These are phyloP conservation scores for Gremmenia infestans DNA, from an alignment of 2,329 filamentous ascomycete genomes.

Conservation along the genomic window DNA sequence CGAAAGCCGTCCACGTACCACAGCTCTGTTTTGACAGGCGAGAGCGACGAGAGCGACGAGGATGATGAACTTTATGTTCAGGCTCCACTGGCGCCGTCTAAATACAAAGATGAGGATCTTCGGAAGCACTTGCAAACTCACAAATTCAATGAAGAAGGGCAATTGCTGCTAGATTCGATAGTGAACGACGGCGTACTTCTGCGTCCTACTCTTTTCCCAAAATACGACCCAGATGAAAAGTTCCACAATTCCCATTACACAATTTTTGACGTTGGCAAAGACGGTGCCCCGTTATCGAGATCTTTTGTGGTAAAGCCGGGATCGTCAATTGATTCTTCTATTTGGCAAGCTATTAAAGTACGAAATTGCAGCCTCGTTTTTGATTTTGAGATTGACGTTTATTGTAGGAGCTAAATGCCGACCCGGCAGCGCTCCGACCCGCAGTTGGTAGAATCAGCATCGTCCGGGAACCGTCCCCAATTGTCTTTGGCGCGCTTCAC, in stretches of 20 bases:
- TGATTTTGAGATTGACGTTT: not conserved
- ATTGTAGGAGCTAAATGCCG: conserved; percentile 21
- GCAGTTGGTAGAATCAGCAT: conserved; percentile 34
- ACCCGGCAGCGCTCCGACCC: conserved; percentile 12
- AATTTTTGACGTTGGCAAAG: conserved; percentile 25
- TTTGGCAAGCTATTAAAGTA: conserved; percentile 25
- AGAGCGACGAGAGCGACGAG: conserved; percentile 34
- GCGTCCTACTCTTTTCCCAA: conserved; percentile 18
- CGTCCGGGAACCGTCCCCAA: conserved; percentile 54
- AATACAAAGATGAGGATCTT: conserved; percentile 40
- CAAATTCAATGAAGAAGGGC: conserved; percentile 37
- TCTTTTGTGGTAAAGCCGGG: conserved; percentile 16
- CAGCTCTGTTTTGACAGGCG: conserved; percentile 25
- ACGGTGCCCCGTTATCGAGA: conserved; percentile 24
- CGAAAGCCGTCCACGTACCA: conserved; percentile 12
- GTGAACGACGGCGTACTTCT: conserved; percentile 17
- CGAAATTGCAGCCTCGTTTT: not conserved
- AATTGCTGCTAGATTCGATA: conserved; percentile 35
- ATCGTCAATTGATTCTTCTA: conserved; percentile 22
- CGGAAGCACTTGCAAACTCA: conserved; percentile 40
- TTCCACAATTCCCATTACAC: conserved; percentile 26
- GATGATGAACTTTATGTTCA: conserved; percentile 37
- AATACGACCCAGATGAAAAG: conserved; percentile 16
- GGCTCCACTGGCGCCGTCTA: conserved; percentile 34
- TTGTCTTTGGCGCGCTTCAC: conserved; percentile 55